Conservation (phyloP, 768 basidiomycete species). For the Hericium rajendrae region DNA sequence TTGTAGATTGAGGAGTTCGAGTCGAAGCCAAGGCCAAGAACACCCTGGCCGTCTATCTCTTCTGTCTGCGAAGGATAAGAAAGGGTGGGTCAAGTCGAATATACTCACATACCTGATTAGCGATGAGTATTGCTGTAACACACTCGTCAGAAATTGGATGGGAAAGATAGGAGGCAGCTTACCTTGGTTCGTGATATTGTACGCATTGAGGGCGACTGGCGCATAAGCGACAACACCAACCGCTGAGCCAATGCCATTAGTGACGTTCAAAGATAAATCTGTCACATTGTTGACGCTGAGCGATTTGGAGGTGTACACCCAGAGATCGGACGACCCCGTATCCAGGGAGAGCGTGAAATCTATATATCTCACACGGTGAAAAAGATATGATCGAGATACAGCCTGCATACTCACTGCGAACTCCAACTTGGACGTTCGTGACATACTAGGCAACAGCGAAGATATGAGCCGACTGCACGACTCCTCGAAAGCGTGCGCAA, state of each 20-base stretch:
- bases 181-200: background rate
- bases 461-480: background rate
- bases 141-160: background rate
- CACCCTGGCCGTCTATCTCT: background rate
- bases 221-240: background rate
- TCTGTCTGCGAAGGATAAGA: background rate
- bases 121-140: background rate
- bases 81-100: no score
- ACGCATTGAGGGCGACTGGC: background rate
- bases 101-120: background rate
- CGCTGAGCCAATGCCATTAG: background rate
- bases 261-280: background rate
- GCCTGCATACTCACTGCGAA: background rate
- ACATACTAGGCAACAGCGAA: background rate
- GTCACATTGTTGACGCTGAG: background rate
- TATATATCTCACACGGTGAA: background rate
- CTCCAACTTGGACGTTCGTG: background rate
- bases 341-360: background rate
- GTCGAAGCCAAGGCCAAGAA: background rate
- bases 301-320: background rate
- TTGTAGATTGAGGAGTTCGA: background rate
- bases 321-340: background rate
- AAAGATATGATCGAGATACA: background rate
- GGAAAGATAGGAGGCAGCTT: background rate
- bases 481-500: background rate